Conservation (phyloP, 192 early-diverging fungal species). For the Anaeromyces robustus region DNA sequence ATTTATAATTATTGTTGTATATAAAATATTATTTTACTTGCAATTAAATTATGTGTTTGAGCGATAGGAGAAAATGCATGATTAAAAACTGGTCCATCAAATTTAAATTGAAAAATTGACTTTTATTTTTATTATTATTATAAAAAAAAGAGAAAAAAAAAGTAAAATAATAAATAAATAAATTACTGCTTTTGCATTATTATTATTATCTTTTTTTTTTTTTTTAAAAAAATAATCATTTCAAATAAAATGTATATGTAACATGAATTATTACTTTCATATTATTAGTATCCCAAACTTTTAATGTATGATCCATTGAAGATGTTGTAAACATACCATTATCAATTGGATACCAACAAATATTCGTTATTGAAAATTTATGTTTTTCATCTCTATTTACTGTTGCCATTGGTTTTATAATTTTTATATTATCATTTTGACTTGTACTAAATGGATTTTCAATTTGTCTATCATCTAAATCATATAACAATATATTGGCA, state of each 20-base stretch:
- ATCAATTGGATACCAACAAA: conserved; percentile 72
- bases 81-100: conserved; percentile 48
- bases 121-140: too few species aligned
- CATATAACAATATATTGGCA: conserved; percentile 37
- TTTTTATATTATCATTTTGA: background rate
- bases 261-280: conserved; percentile 47
- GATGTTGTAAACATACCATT: conserved; percentile 68
- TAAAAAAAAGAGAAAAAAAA: too few species aligned
- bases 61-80: conserved; percentile 66
- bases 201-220: too few species aligned
- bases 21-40: conserved; percentile 23
- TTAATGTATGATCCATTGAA: conserved; percentile 59
- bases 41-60: conserved; percentile 50
- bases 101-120: conserved; percentile 49
- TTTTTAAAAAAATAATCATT: background rate
- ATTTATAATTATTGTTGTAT: conserved; percentile 1
- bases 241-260: conserved; percentile 1
- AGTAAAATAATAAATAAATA: too few species aligned
- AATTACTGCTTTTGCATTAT: too few species aligned
- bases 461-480: conserved; percentile 19
- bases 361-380: conserved; percentile 43
- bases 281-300: conserved; percentile 64
- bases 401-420: conserved; percentile 8
- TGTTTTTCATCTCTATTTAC: conserved; percentile 27
- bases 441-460: background rate